Evolutionary conservation across 1,139 yeast genomes (phyloP), one percentile per base, ranked within the genome.

Genomic region (Nakaseomyces bracarensis): DNA sequence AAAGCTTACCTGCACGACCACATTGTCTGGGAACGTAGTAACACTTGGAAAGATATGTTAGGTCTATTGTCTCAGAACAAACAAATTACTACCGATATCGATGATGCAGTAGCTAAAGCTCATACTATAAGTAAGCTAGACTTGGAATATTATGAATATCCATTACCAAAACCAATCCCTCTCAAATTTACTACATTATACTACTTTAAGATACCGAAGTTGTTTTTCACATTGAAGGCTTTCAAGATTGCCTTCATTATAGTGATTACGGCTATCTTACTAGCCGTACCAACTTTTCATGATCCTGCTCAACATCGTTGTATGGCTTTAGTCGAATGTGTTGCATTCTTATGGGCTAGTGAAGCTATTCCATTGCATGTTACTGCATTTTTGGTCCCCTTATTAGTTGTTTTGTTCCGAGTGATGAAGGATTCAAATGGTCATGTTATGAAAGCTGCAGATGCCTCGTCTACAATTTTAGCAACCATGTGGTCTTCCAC

Each of bases 401-500:
- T 71, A 21, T 60, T 80, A 40, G 68, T 75, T 39, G 80, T 79
- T 39, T 60, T 71, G 14, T 74, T 79, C 49, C 67, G 67, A 40
- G 81, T 79, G 4, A 60, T 77, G 47, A 79, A 77, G 53, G 71
- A 77, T 54, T 49, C 54, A 1, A 74, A 71, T 37, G 84, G 84
- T 2, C 51, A 71, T 6, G 66, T 71, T 1, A 70, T 78, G 78
- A 55, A 51, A 22, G 75, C 84, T 3, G 61, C 71, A 0, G 71
- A 65, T 30, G 74, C 84, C 1, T 75, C 85, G 0, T 64, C 72
- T 29, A 74, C 56, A 46, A 74, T 79, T 41, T 68, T 80, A 19
- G 60, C 75, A 1, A 65, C 76, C 9, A 79, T 80, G 87, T 80
- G 86, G 86, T 77, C 79, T 44, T 79, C 86, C 1, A 82, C 82